A percentile compares a stretch with the other conserved stretches of the same genome.
These are phyloP conservation scores for Scheffersomyces quercinus DNA, from an alignment of 1,139 yeast genomes.

Conservation along the genomic window DNA sequence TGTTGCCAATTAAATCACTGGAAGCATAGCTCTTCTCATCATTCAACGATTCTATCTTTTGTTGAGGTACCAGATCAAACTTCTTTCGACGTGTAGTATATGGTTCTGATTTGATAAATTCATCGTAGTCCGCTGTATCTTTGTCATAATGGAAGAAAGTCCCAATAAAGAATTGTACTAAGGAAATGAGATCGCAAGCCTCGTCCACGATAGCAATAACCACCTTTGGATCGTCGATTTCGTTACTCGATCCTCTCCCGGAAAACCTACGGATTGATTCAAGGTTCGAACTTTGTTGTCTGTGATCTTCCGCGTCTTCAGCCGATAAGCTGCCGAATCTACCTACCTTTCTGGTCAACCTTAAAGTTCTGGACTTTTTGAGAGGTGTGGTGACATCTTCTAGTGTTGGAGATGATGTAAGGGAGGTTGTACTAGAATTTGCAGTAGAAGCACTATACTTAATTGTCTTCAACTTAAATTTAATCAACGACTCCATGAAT, in stretches of 20 bases:
- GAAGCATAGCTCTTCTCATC: constrained; percentile 40
- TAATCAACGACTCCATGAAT: constrained; percentile 30
- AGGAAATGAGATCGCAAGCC: constrained; percentile 32
- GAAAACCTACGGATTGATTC: constrained; percentile 12
- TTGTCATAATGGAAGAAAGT: constrained; percentile 66
- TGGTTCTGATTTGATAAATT: constrained; percentile 46
- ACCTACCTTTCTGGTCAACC: constrained; percentile 29
- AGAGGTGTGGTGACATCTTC: constrained; percentile 17
- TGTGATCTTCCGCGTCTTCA: constrained; percentile 6
- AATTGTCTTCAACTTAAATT: constrained; percentile 22
- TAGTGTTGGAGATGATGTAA: constrained; percentile 12
- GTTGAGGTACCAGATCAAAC: constrained; percentile 21
- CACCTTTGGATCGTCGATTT: constrained; percentile 40
- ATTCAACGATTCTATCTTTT: constrained; percentile 16
- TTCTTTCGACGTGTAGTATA: constrained; percentile 32
- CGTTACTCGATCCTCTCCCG: constrained; percentile 16
- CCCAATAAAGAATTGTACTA: constrained; percentile 67
- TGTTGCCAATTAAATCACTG: constrained; percentile 50
- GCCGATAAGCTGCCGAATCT: constrained; percentile 8
- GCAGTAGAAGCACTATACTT: constrained; percentile 13
- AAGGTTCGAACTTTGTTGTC: constrained; percentile 9
- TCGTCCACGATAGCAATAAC: constrained; percentile 45
- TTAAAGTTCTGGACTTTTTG: constrained; percentile 34
- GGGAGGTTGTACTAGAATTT: constrained; percentile 6
- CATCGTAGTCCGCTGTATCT: constrained; percentile 45